Evolutionary conservation across 352 stramenopile genomes (phyloP), one percentile per base, ranked within the genome.

Genomic region (Phytophthora lateralis): DNA sequence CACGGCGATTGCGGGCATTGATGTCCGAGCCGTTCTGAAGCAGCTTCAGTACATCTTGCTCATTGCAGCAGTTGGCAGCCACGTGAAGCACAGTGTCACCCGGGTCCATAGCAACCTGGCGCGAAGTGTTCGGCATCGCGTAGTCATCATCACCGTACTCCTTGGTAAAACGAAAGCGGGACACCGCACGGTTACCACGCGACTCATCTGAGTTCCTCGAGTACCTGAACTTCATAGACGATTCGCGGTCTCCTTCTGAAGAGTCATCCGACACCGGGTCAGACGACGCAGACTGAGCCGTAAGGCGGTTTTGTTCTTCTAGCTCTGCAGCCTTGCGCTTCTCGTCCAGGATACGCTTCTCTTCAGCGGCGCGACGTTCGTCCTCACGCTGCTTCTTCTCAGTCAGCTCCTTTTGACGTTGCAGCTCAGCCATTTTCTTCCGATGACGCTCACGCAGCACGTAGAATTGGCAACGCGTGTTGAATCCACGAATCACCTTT

Each of bases 41-140:
- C 49, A 96, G 65, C 65, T 88, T 91, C 6, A 93, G 59, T 26
- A 96, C 84, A 44, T 96, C 88, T 64, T 89, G 83, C 47, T 92
- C 83, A 44, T 93, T 93, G 59, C 84, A 93, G 66, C 84, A 94
- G 62, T 95, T 95, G 0, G 84, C 84, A 32, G 88, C 88, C 11
- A 95, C 80, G 64, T 96, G 88, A 12, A 96, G 69, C 46, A 93
- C 88, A 20, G 86, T 95, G 50, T 96, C 86, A 66, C 88, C 88
- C 9, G 86, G 86, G 41, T 90, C 84, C 86, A 93, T 95, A 10
- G 84, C 85, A 38, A 95, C 86, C 4, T 86, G 83, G 6, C 86
- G 84, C 34, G 84, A 84, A 21, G 71, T 78, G 39, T 90, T 73
- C 37, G 65, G 65, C 57, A 78, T 75, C 6, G 69, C 63, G 35